phyloP scores from a whole-genome alignment of 2,329 filamentous ascomycete genomes.

The Arthrobotrys iridis region DNA sequence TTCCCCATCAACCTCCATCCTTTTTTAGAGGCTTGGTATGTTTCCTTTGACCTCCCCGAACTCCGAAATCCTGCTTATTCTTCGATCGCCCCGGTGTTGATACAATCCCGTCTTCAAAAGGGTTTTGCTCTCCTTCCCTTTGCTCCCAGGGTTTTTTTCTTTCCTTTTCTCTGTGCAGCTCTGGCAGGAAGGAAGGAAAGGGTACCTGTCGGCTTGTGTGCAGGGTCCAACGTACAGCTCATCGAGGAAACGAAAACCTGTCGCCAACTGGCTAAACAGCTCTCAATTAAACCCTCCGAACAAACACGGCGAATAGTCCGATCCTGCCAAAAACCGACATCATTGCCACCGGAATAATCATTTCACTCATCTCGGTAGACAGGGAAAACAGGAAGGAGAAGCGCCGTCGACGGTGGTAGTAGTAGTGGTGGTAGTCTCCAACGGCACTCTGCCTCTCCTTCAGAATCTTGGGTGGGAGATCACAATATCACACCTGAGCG shows the following conservation, averaged over 20 bases:
- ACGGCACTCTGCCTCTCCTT: not conserved
- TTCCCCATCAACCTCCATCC: slow-evolving; percentile 13
- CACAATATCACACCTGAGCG: not conserved
- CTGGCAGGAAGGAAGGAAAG: too few species aligned
- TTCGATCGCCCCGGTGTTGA: not conserved
- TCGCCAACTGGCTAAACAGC: slow-evolving; percentile 17
- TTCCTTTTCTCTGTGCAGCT: not conserved
- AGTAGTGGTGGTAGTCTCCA: slow-evolving; percentile 3
- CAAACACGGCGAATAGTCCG: slow-evolving; percentile 32
- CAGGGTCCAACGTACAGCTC: not conserved
- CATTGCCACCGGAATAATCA: slow-evolving; percentile 30
- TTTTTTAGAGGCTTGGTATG: slow-evolving; percentile 24
- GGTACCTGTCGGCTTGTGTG: too few species aligned
- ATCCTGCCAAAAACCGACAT: slow-evolving; percentile 43
- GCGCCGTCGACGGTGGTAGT: not conserved
- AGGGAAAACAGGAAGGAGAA: slow-evolving; percentile 14
- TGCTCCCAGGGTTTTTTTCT: not conserved
- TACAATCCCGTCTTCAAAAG: not conserved
- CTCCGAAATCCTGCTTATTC: slow-evolving; percentile 11
- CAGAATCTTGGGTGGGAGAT: not conserved
- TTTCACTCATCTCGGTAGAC: slow-evolving; percentile 4
- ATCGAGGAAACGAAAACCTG: not conserved
- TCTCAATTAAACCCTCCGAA: slow-evolving; percentile 32
- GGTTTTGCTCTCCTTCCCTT: not conserved
- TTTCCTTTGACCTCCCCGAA: slow-evolving; percentile 17